Base-by-base conservation (phyloP, 2,329 filamentous ascomycete genomes). In the Aspergillus niger region DNA sequence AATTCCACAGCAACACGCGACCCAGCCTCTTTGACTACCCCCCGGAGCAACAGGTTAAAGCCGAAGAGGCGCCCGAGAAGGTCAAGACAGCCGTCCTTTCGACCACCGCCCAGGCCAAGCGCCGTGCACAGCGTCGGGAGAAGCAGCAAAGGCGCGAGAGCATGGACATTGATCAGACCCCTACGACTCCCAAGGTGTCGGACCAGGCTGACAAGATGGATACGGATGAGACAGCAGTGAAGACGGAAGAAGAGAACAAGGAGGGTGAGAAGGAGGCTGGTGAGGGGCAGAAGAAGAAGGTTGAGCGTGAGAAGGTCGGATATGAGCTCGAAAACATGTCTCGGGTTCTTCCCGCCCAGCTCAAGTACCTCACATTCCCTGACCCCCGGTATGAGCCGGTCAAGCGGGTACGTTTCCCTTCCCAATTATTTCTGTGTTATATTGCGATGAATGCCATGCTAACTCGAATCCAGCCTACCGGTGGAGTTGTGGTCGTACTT, bases 291-390 rank as follows among this genome's bases (percentile, higher is more conserved):
- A 97, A 94, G 85, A 97, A 96, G 85, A 96, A 95, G 83, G 81
- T 83, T 0, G 92, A 97, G 78, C 96, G 95, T 82, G 95, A 99
- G 81, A 98, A 97, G 85, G 86, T 96, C 61, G 95, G 95, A 68
- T 97, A 95, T 75, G 92, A 97, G 65, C 85, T 99, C 63, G 91
- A 95, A 74, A 99, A 99, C 82, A 96, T 99, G 92, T 96, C 91
- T 57, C 87, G 95, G 69, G 92, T 99, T 38, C 86, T 99, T 51
- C 95, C 93, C 1, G 86, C 87, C 50, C 95, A 99, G 80, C 86
- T 98, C 72, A 97, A 96, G 82, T 97, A 94, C 77, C 91, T 99
- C 72, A 96, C 88, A 77, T 97, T 99, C 83, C 87, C 91, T 52
- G 86, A 91, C 65, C 91, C 91, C 49, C 89, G 96, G 69, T 99